phyloP scores from a whole-genome alignment of 1,139 yeast genomes.

The Saccharomyces uvarum region DNA sequence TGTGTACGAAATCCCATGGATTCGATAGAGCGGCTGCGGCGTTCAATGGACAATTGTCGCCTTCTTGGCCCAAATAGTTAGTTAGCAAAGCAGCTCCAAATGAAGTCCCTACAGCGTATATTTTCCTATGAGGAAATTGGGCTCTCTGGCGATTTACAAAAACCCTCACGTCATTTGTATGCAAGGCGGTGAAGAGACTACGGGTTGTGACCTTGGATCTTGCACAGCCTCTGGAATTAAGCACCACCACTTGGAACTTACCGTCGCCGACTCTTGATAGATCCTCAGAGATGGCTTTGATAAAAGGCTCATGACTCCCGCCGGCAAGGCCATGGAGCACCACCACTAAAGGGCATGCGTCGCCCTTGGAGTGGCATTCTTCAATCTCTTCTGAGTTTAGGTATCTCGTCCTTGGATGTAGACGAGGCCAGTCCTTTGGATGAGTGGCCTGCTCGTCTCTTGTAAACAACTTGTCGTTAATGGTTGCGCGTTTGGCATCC shows the following conservation, averaged over 20 bases:
- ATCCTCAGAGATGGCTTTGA: conserved; percentile 46
- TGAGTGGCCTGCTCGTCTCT: conserved; percentile 44
- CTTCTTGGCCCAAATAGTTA: conserved; percentile 71
- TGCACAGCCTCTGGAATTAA: conserved; percentile 79
- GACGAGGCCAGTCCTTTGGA: conserved; percentile 58
- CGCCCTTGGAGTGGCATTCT: conserved; percentile 22
- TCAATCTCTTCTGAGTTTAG: conserved; percentile 45
- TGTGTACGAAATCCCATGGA: conserved; percentile 72
- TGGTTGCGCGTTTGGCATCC: conserved; percentile 6
- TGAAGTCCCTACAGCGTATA: conserved; percentile 74
- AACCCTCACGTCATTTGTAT: conserved; percentile 63
- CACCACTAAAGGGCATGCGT: conserved; percentile 54
- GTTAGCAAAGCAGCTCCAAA: conserved; percentile 73
- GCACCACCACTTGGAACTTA: conserved; percentile 58
- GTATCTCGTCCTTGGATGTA: conserved; percentile 69
- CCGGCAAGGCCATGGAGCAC: conserved; percentile 79
- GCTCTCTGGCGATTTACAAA: conserved; percentile 43
- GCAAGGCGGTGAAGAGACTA: conserved; percentile 59
- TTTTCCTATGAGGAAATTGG: conserved; percentile 56
- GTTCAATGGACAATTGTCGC: conserved; percentile 43
- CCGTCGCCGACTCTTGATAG: conserved; percentile 18
- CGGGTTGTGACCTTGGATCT: conserved; percentile 68
- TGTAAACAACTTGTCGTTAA: conserved; percentile 40
- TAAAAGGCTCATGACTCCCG: conserved; percentile 79
- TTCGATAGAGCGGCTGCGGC: conserved; percentile 63